phyloP scores from a whole-genome alignment of 768 basidiomycete species.

The Lactifluus volemus region DNA sequence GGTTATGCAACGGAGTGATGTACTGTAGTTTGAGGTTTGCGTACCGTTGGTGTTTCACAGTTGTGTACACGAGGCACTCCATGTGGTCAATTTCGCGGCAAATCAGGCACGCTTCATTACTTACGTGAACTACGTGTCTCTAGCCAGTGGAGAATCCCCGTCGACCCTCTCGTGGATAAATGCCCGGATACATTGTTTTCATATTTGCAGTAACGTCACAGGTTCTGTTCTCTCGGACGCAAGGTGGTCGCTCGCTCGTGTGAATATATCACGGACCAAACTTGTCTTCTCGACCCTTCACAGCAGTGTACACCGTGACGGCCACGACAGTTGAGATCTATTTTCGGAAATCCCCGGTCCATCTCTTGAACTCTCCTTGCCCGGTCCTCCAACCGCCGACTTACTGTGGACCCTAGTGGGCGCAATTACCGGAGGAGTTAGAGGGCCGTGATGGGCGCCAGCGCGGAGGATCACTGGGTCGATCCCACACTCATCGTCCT shows the following conservation, averaged over 20 bases:
- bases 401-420: too few species aligned
- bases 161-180: neutral
- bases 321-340: neutral
- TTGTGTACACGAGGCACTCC: too few species aligned
- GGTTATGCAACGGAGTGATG: too few species aligned
- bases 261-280: neutral
- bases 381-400: too few species aligned
- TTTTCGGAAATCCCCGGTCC: neutral
- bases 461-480: slow-evolving; percentile 36
- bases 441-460: neutral
- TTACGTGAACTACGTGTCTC: neutral
- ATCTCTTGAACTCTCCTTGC: neutral
- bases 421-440: too few species aligned
- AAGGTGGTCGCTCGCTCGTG: neutral
- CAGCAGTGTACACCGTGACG: neutral
- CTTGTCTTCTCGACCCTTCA: neutral
- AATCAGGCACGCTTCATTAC: too few species aligned
- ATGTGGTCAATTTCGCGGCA: too few species aligned
- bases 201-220: neutral
- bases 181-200: neutral
- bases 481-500: slow-evolving; percentile 52
- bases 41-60: too few species aligned
- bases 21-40: too few species aligned
- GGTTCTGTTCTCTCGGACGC: neutral
- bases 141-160: neutral